phyloP scores from a whole-genome alignment of 345 rosid genomes.

The Orychophragmus violaceus region DNA sequence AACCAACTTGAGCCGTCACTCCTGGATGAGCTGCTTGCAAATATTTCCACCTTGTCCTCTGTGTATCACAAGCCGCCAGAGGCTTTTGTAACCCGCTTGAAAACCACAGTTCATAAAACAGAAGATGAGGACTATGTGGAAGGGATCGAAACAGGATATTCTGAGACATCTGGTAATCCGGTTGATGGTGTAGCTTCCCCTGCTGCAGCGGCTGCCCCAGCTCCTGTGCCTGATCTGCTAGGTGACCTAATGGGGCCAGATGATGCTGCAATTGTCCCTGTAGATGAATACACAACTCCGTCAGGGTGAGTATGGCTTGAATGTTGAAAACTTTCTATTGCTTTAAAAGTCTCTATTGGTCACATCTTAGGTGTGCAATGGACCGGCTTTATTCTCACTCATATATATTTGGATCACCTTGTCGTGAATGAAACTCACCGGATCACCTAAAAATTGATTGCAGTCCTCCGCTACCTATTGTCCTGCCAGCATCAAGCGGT shows the following conservation, averaged over 20 bases:
- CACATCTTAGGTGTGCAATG: neutral
- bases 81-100: conserved; percentile 80
- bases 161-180: conserved; percentile 54
- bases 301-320: conserved; percentile 49
- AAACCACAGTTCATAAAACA: conserved; percentile 56
- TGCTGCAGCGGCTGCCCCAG: conserved; percentile 40
- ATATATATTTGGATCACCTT: neutral
- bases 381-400: neutral
- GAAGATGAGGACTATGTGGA: conserved; percentile 90
- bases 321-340: neutral
- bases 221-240: conserved; percentile 74
- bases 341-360: neutral
- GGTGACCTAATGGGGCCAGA: conserved; percentile 82
- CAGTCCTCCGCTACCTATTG: conserved; percentile 68
- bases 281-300: conserved; percentile 57
- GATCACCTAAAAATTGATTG: conserved; percentile 23
- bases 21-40: conserved; percentile 94
- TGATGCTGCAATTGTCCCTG: conserved; percentile 60
- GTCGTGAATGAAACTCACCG: neutral
- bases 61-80: conserved; percentile 97
- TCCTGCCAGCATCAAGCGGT: conserved; percentile 49
- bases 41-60: conserved; percentile 86
- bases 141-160: conserved; percentile 54
- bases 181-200: conserved; percentile 56
- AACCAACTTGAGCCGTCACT: conserved; percentile 86